Conservation (phyloP, 106 monocot species). For the Dioscorea dumetorum region DNA sequence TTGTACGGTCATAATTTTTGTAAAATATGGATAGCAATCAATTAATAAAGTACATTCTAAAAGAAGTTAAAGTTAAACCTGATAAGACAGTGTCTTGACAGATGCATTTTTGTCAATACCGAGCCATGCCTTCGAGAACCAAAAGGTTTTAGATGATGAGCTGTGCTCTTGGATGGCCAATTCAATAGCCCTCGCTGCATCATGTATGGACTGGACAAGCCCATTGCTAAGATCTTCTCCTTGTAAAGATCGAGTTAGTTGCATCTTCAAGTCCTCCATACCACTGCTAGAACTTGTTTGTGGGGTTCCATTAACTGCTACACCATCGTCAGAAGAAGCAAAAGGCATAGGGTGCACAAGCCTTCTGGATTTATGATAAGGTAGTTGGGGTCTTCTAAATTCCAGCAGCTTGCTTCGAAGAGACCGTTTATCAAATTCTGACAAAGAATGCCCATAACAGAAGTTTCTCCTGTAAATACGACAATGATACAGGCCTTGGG, state of each 20-base stretch:
- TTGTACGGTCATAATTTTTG: background rate
- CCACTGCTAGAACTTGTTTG: slow-evolving; percentile 32
- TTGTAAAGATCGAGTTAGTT: slow-evolving; percentile 47
- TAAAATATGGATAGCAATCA: background rate
- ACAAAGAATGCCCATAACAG: slow-evolving; percentile 16
- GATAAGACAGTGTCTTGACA: slow-evolving; percentile 86
- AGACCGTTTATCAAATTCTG: slow-evolving; percentile 11
- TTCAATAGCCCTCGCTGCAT: slow-evolving; percentile 84
- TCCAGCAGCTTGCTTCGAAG: slow-evolving; percentile 23
- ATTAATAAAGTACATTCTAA: background rate
- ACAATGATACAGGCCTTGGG: slow-evolving; percentile 12
- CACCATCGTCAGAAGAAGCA: slow-evolving; percentile 51
- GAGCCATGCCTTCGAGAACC: slow-evolving; percentile 91
- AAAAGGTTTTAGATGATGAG: slow-evolving; percentile 50
- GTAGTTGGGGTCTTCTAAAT: slow-evolving; percentile 15
- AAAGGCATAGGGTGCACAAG: slow-evolving; percentile 11
- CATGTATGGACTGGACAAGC: slow-evolving; percentile 79
- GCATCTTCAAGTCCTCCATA: slow-evolving; percentile 42
- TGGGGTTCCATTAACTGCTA: slow-evolving; percentile 43
- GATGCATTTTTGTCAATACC: slow-evolving; percentile 80
- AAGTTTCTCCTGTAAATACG: slow-evolving; percentile 9
- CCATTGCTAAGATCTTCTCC: slow-evolving; percentile 53
- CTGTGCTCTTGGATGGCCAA: slow-evolving; percentile 63
- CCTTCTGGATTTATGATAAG: slow-evolving; percentile 22
- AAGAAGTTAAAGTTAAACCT: slow-evolving; percentile 33